phyloP scores from a whole-genome alignment of 805 yeast genomes.

The Barnettozyma sp. region DNA sequence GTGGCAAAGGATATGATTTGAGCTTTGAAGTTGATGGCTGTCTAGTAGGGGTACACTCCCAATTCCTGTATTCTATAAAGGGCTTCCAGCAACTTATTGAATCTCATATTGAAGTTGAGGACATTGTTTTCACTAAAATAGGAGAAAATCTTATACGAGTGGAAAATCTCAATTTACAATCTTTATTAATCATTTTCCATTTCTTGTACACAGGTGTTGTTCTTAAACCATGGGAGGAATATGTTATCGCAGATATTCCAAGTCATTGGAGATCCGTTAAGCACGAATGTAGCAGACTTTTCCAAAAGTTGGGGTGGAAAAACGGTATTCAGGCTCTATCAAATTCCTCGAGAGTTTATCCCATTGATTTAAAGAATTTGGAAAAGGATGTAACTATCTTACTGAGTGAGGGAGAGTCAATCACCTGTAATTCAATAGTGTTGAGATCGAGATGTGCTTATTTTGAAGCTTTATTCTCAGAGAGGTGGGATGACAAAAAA shows the following conservation, averaged over 20 bases:
- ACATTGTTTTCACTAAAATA: constrained; percentile 10
- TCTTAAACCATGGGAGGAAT: constrained; percentile 41
- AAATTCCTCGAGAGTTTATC: background rate
- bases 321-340: constrained; percentile 13
- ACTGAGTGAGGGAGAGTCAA: constrained; percentile 38
- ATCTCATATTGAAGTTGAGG: constrained; percentile 13
- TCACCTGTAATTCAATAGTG: constrained; percentile 43
- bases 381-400: constrained; percentile 37
- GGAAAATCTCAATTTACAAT: constrained; percentile 15
- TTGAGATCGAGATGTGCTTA: constrained; percentile 52
- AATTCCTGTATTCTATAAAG: constrained; percentile 25
- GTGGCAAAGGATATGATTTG: constrained; percentile 32
- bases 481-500: constrained; percentile 39
- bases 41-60: constrained; percentile 32
- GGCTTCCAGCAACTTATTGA: constrained; percentile 2
- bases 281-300: constrained; percentile 8
- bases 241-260: constrained; percentile 15
- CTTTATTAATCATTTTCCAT: constrained; percentile 38
- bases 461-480: constrained; percentile 52
- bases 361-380: constrained; percentile 9
- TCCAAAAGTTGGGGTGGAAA: constrained; percentile 11
- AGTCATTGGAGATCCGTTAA: constrained; percentile 5
- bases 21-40: constrained; percentile 25
- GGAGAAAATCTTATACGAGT: constrained; percentile 19
- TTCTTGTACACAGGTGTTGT: constrained; percentile 43